Percentiles rank a stretch among this genome's conserved stretches.
These are phyloP conservation scores for Cupressus sempervirens DNA, from an alignment of 75 land plant genomes.

Conservation along the genomic window DNA sequence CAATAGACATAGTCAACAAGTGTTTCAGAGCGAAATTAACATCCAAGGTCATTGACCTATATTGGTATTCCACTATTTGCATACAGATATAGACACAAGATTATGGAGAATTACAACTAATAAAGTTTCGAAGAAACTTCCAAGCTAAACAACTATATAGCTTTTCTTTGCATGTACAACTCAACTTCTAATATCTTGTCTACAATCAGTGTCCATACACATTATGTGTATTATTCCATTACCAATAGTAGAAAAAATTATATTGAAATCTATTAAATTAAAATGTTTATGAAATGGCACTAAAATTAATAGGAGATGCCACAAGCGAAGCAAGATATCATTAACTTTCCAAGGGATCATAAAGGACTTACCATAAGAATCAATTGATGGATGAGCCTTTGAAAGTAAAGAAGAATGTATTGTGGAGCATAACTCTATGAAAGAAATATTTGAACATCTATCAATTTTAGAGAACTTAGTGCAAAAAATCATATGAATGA, in stretches of 20 bases:
- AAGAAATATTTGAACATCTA: not conserved
- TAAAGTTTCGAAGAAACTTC: not conserved
- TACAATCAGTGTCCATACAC: not conserved
- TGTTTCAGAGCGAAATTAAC: not conserved
- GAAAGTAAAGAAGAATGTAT: not conserved
- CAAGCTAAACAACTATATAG: not conserved
- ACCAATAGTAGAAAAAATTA: not conserved
- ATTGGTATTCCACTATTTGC: not conserved
- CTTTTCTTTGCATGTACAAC: not conserved
- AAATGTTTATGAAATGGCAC: not conserved
- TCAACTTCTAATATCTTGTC: not conserved
- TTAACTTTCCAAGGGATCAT: not conserved
- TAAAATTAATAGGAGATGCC: not conserved
- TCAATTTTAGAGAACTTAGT: not conserved
- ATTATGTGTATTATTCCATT: not conserved
- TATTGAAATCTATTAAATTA: too few species aligned
- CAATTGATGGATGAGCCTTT: not conserved
- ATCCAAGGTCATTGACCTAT: too few species aligned
- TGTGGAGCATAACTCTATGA: not conserved
- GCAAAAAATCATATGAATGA: not conserved
- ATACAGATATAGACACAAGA: too few species aligned
- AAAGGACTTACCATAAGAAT: not conserved
- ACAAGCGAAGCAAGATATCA: not conserved
- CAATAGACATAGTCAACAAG: not conserved
- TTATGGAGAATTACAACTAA: too few species aligned